A percentile compares a stretch with the other conserved stretches of the same genome.
Conservation (phyloP, 108 stramenopile genomes). For the Nannochloropsis salina region DNA sequence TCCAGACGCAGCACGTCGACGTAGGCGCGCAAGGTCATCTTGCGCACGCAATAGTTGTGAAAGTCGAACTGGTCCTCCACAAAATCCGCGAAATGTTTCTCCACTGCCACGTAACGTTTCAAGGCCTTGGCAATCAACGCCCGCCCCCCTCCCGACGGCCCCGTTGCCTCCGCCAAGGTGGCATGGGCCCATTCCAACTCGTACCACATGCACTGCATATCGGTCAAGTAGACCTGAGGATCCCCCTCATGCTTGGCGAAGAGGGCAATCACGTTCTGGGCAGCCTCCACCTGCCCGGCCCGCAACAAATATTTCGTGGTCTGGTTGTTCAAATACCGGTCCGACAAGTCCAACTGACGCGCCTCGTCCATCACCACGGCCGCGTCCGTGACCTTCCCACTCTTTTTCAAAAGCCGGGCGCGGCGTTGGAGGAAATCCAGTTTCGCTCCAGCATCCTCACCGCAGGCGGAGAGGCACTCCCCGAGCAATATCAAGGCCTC, state of each 20-base stretch:
- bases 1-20: conserved; percentile 75
- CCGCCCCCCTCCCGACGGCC: neutral
- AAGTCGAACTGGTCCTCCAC: conserved; percentile 98
- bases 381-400: conserved; percentile 72
- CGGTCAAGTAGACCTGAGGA: conserved; percentile 80
- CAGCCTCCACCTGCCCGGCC: conserved; percentile 61
- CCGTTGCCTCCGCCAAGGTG: neutral
- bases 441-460: conserved; percentile 49
- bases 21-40: conserved; percentile 89
- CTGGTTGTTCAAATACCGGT: conserved; percentile 97
- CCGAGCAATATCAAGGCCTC: conserved; percentile 69
- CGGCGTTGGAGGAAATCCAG: conserved; percentile 83
- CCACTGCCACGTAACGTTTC: conserved; percentile 65
- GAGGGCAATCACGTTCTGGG: conserved; percentile 48
- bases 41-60: conserved; percentile 91
- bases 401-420: conserved; percentile 72
- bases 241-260: conserved; percentile 81
- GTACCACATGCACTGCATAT: conserved; percentile 98
- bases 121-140: conserved; percentile 52
- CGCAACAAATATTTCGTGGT: conserved; percentile 88
- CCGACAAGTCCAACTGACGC: conserved; percentile 81
- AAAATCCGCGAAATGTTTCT: conserved; percentile 90
- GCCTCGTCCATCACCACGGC: conserved; percentile 77
- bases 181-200: conserved; percentile 82
- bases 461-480: conserved; percentile 75